Percentiles rank a stretch among this genome's conserved stretches.
Conservation (phyloP, 2,329 filamentous ascomycete species). For the Polychaeton citri region DNA sequence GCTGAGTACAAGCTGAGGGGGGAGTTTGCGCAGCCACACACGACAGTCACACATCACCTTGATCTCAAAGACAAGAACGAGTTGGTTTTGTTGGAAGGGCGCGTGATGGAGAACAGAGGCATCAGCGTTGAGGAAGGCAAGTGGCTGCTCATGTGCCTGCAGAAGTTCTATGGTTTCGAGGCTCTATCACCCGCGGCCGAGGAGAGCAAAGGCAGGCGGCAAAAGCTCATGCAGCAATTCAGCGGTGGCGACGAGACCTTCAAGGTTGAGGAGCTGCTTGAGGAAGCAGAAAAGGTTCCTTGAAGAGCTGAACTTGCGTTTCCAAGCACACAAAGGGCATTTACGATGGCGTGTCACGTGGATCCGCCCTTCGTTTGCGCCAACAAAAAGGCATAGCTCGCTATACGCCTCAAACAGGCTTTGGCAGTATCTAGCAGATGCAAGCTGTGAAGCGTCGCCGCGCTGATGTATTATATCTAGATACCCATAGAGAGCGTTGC, state of each 20-base stretch:
- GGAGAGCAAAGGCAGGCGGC: slow-evolving; percentile 57
- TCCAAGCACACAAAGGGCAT: no score
- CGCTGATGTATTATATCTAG: no score
- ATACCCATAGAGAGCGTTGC: no score
- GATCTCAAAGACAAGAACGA: slow-evolving; percentile 64
- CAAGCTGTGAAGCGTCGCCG: no score
- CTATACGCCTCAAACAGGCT: no score
- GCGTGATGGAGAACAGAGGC: slow-evolving; percentile 61
- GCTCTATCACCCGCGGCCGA: slow-evolving; percentile 45
- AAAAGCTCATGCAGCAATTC: slow-evolving; percentile 68
- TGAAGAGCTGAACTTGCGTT: slow-evolving; percentile 10
- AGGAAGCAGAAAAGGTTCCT: slow-evolving; percentile 70
- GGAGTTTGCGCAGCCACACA: slow-evolving; percentile 83
- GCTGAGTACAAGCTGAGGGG: slow-evolving; percentile 86
- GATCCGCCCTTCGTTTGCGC: no score
- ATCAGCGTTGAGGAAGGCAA: slow-evolving; percentile 69
- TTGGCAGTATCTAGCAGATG: no score
- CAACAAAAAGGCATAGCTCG: no score
- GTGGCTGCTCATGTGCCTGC: slow-evolving; percentile 83
- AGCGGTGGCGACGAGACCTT: slow-evolving; percentile 65
- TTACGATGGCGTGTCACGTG: no score
- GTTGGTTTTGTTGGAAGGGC: slow-evolving; percentile 75
- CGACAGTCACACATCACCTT: slow-evolving; percentile 80
- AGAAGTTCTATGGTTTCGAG: slow-evolving; percentile 73
- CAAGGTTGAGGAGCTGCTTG: slow-evolving; percentile 69